These are phyloP conservation scores for Boletus sp. DNA, from an alignment of 768 basidiomycete species.

Conservation along the genomic window DNA sequence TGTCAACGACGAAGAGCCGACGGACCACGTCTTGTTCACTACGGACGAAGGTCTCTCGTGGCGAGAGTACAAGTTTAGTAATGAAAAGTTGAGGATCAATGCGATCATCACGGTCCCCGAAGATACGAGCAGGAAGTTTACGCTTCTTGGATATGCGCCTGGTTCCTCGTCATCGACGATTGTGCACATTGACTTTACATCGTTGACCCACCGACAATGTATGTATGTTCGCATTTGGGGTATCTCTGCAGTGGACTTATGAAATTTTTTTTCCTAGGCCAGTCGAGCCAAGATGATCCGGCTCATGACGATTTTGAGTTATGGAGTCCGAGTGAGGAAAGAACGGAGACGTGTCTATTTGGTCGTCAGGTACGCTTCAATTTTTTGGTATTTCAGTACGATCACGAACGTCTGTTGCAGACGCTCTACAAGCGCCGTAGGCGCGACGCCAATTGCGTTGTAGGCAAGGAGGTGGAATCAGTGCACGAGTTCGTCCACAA, in stretches of 20 bases:
- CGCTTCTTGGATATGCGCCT: conserved; percentile 69
- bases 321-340: conserved; percentile 91
- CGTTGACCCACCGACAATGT: conserved; percentile 77
- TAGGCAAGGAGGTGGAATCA: conserved; percentile 65
- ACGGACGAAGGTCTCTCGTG: conserved; percentile 86
- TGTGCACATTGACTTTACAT: conserved; percentile 85
- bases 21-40: conserved; percentile 84
- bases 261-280: conserved; percentile 44
- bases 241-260: background rate
- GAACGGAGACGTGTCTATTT: conserved; percentile 87
- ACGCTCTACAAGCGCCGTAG: conserved; percentile 88
- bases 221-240: conserved; percentile 54
- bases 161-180: conserved; percentile 45
- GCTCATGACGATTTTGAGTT: conserved; percentile 91
- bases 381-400: background rate
- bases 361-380: conserved; percentile 68
- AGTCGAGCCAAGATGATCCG: conserved; percentile 65
- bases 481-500: conserved; percentile 54
- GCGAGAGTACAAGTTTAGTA: conserved; percentile 79
- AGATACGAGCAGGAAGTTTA: conserved; percentile 89
- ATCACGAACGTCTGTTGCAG: conserved; percentile 35
- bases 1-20: conserved; percentile 92
- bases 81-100: conserved; percentile 68
- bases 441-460: conserved; percentile 75
- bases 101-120: conserved; percentile 83